Base-by-base conservation (phyloP, 345 rosid species). In the Dipteronia sinensis region DNA sequence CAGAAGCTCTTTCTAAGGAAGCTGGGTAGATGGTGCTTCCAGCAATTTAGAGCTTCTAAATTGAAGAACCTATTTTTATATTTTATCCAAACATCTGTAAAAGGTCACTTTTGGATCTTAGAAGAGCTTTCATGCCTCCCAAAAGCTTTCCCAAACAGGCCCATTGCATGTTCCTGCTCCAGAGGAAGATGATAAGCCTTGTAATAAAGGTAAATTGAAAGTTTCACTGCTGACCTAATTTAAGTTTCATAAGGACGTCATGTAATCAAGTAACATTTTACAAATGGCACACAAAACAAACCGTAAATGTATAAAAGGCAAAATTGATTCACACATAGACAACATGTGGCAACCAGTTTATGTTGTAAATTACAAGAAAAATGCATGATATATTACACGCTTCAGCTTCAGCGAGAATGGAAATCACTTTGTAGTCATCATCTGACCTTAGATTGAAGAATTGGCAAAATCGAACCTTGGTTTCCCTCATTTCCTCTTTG, bases 401-500 rank as follows among this genome's bases (percentile, higher is more conserved):
- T 29, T 65, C 70, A 65, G 71, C 63, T 29, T 49, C 20, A 0
- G 15, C 9, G 15, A 23, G 38, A 10, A 73, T 0, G 29, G 65
- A 19, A 63, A 27, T 49, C 44, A 10, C 29, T 44, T 19, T 49
- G 59, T 3, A 10, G 11, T 74, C 25, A 10, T 47, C 19, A 1
- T 62, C 47, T 1, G 25, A 74, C 63, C 44, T 31, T 31, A 59
- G 51, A 49, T 55, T 7, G 69, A 44, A 49, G 71, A 49, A 74
- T 61, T 10, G 17, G 34, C 46, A n/a, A 49, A 63, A 19, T 29
- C 6, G 1, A 23, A 27, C 16, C n/a, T 40, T n/a, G 74, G 27
- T 47, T 49, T 29, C 20, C 75, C 75, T 88, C 78, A 81, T 76
- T 85, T 90, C 85, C 87, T 88, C 53, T 79, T 82, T 10, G 80